Conservation (phyloP, 441 rosid species). For the Isatis lusitanica region DNA sequence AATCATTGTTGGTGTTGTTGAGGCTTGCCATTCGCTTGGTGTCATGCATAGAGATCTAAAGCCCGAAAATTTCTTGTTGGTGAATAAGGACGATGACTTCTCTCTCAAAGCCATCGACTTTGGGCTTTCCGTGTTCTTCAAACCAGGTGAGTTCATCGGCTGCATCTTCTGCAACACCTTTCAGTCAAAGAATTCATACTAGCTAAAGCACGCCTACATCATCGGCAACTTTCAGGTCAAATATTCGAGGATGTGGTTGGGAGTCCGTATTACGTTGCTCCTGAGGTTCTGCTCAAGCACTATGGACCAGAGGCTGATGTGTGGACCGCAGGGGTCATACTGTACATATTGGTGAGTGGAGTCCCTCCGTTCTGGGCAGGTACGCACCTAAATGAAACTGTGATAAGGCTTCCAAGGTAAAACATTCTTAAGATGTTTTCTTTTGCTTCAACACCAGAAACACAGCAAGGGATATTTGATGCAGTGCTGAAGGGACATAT, state of each 20-base stretch:
- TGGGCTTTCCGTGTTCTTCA: slow-evolving; percentile 93
- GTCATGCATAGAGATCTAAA: slow-evolving; percentile 96
- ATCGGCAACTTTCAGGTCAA: slow-evolving; percentile 57
- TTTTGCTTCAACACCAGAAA: slow-evolving; percentile 49
- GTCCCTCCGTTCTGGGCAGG: slow-evolving; percentile 99
- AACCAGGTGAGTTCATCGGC: slow-evolving; percentile 60
- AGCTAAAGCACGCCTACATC: slow-evolving; percentile 1
- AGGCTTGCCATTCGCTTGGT: slow-evolving; percentile 93
- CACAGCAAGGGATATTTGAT: slow-evolving; percentile 96
- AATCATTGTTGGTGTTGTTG: slow-evolving; percentile 89
- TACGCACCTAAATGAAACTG: slow-evolving; percentile 32
- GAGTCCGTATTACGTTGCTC: slow-evolving; percentile 95
- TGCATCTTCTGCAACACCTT: slow-evolving; percentile 9
- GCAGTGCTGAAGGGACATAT: slow-evolving; percentile 89
- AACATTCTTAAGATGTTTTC: slow-evolving; percentile 6
- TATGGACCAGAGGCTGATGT: slow-evolving; percentile 97
- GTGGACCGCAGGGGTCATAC: slow-evolving; percentile 96
- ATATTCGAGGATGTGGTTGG: slow-evolving; percentile 91
- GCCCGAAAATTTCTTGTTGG: slow-evolving; percentile 93
- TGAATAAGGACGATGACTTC: slow-evolving; percentile 91
- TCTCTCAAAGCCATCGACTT: slow-evolving; percentile 97
- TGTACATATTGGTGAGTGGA: slow-evolving; percentile 92
- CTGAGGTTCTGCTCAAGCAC: slow-evolving; percentile 89
- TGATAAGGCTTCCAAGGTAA: slow-evolving; percentile 8
- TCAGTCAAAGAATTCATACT: not conserved